Conservation (phyloP, 2,329 filamentous ascomycete genomes). For the Ophiosphaerella korrae region DNA sequence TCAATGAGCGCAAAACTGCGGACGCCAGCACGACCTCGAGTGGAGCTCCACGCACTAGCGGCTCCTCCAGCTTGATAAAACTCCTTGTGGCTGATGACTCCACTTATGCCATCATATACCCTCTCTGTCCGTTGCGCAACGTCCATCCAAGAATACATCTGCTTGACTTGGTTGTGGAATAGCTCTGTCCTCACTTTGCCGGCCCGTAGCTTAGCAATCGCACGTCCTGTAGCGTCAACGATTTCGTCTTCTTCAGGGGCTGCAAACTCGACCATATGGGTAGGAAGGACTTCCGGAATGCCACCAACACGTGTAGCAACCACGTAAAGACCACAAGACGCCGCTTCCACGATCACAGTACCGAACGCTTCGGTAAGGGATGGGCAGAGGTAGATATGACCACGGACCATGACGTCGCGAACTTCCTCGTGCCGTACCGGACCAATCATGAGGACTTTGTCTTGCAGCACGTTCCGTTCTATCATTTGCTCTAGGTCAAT, state of each 20-base stretch:
- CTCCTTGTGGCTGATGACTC: conserved; percentile 81
- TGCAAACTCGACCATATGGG: conserved; percentile 97
- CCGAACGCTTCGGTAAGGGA: conserved; percentile 96
- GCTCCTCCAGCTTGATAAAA: conserved; percentile 84
- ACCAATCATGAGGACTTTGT: conserved; percentile 90
- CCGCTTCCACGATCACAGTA: conserved; percentile 96
- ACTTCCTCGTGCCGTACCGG: conserved; percentile 95
- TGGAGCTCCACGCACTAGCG: conserved; percentile 68
- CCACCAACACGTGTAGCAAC: conserved; percentile 96
- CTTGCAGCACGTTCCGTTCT: conserved; percentile 90
- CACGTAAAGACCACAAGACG: conserved; percentile 92
- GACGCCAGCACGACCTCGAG: conserved; percentile 69
- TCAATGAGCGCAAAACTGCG: conserved; percentile 94
- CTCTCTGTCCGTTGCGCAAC: conserved; percentile 92
- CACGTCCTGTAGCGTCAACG: conserved; percentile 84
- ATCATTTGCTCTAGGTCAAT: conserved; percentile 99
- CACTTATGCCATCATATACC: conserved; percentile 92
- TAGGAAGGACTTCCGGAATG: conserved; percentile 93
- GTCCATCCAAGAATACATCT: conserved; percentile 99
- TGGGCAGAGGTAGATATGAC: conserved; percentile 95
- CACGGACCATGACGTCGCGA: conserved; percentile 93
- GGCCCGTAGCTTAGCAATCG: conserved; percentile 82
- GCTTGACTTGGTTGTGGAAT: conserved; percentile 95
- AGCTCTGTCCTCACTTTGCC: conserved; percentile 88
- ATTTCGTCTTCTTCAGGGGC: conserved; percentile 96